Conservation (phyloP, 192 early-diverging fungal species). For the Haplosporangium gracile region DNA sequence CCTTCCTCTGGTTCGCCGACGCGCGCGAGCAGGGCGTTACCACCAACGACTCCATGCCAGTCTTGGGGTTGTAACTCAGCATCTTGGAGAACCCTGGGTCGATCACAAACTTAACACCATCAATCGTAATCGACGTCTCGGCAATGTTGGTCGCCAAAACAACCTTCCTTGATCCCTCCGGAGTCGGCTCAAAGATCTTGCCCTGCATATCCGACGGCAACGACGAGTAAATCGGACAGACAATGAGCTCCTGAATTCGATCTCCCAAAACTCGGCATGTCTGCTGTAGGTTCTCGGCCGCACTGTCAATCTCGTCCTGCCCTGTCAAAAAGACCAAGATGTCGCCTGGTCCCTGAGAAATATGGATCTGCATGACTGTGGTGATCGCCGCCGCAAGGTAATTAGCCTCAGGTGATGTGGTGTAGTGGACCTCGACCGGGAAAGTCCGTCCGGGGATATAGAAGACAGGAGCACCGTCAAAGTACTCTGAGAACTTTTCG, state of each 20-base stretch:
- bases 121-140: conserved; percentile 97
- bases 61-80: conserved; percentile 93
- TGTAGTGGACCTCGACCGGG: conserved; percentile 96
- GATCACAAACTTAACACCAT: conserved; percentile 97
- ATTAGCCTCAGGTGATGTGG: conserved; percentile 97
- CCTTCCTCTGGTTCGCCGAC: conserved; percentile 93
- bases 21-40: conserved; percentile 97
- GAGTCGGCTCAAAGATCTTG: conserved; percentile 97
- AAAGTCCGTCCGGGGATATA: conserved; percentile 95
- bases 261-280: conserved; percentile 86
- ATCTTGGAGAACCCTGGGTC: conserved; percentile 99
- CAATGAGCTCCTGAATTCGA: conserved; percentile 89
- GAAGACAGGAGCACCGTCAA: conserved; percentile 94
- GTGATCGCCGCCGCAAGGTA: conserved; percentile 94
- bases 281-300: conserved; percentile 83
- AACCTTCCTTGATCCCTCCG: conserved; percentile 92
- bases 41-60: conserved; percentile 97
- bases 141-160: conserved; percentile 99
- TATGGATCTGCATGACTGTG: conserved; percentile 95
- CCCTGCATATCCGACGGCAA: conserved; percentile 96
- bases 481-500: conserved; percentile 95
- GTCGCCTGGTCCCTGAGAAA: conserved; percentile 90
- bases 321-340: conserved; percentile 96
- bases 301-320: conserved; percentile 98
- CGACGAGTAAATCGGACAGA: conserved; percentile 97